Conservation (phyloP, 495 filamentous ascomycete genomes). For the Astrothelium subdiscretum region DNA sequence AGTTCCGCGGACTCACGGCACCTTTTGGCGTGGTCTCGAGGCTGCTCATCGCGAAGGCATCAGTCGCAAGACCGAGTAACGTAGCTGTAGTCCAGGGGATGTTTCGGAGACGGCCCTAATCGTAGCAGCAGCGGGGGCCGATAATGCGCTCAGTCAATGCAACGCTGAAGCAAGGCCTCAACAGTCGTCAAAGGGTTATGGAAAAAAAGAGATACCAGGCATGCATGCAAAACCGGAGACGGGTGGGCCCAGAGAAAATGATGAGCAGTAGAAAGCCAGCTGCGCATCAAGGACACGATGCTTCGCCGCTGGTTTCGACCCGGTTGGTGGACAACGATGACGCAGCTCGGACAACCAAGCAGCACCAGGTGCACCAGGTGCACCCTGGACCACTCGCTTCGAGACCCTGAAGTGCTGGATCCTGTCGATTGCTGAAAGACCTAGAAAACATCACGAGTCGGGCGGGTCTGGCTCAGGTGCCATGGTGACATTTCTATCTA, state of each 20-base stretch:
- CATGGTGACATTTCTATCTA: background rate
- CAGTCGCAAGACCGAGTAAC: background rate
- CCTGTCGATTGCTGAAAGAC: background rate
- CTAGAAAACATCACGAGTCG: background rate
- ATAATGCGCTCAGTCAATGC: background rate
- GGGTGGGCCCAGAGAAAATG: background rate
- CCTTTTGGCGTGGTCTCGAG: constrained; percentile 1
- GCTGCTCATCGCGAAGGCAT: background rate
- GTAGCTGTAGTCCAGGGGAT: background rate
- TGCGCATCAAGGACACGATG: background rate
- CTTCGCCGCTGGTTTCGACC: background rate
- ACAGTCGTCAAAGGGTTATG: background rate
- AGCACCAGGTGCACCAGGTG: too few species aligned
- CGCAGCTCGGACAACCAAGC: constrained; percentile 2
- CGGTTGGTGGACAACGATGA: background rate
- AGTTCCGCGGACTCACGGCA: background rate
- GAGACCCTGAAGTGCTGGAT: background rate
- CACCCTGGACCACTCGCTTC: background rate
- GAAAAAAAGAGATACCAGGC: too few species aligned
- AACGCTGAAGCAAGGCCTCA: background rate
- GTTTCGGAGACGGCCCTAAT: background rate
- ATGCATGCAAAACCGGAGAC: background rate
- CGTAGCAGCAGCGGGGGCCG: background rate
- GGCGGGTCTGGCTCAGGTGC: background rate
- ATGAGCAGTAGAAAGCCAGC: background rate